Evolutionary conservation across 1,284 basidiomycete species (phyloP).

Genomic region (Ustilago crameri): DNA sequence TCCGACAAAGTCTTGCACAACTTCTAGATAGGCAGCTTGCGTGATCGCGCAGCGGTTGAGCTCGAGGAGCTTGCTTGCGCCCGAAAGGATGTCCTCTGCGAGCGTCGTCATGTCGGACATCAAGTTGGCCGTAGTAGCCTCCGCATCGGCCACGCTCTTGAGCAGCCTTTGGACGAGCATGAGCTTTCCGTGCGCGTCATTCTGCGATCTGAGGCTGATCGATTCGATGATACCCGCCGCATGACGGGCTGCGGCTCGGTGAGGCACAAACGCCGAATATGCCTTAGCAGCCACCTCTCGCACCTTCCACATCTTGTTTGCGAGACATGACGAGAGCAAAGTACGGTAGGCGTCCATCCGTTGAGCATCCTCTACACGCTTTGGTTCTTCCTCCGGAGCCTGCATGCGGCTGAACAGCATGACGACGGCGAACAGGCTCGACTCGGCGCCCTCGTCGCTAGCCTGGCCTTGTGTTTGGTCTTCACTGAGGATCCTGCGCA

Average conservation of each 20-base stretch:
- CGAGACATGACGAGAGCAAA: slow-evolving; percentile 39
- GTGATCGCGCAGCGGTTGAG: slow-evolving; percentile 50
- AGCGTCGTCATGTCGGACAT: slow-evolving; percentile 12
- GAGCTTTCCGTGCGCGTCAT: slow-evolving; percentile 54
- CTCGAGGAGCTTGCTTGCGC: slow-evolving; percentile 34
- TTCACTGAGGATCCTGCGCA: slow-evolving; percentile 27
- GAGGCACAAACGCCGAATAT: slow-evolving; percentile 41
- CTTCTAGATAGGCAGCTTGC: slow-evolving; percentile 47
- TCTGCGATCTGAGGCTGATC: slow-evolving; percentile 41
- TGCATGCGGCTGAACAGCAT: slow-evolving; percentile 59
- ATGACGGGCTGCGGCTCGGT: slow-evolving; percentile 7
- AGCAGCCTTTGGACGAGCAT: slow-evolving; percentile 37
- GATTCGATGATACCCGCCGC: slow-evolving; percentile 12
- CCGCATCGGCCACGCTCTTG: slow-evolving; percentile 32
- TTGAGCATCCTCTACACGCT: slow-evolving; percentile 13
- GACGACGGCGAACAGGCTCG: slow-evolving; percentile 57
- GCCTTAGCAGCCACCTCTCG: slow-evolving; percentile 50
- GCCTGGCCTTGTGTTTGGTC: neutral
- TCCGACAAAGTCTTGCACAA: slow-evolving; percentile 38
- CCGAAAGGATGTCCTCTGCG: slow-evolving; percentile 5
- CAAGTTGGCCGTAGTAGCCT: slow-evolving; percentile 15
- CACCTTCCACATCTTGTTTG: slow-evolving; percentile 56
- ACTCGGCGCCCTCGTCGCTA: slow-evolving; percentile 29
- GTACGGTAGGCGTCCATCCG: slow-evolving; percentile 19
- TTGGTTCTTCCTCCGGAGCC: slow-evolving; percentile 32